A percentile compares a stretch with the other conserved stretches of the same genome.
These are phyloP conservation scores for Pseudopyricularia cyperi DNA, from an alignment of 2,329 filamentous ascomycete species.

Conservation along the genomic window DNA sequence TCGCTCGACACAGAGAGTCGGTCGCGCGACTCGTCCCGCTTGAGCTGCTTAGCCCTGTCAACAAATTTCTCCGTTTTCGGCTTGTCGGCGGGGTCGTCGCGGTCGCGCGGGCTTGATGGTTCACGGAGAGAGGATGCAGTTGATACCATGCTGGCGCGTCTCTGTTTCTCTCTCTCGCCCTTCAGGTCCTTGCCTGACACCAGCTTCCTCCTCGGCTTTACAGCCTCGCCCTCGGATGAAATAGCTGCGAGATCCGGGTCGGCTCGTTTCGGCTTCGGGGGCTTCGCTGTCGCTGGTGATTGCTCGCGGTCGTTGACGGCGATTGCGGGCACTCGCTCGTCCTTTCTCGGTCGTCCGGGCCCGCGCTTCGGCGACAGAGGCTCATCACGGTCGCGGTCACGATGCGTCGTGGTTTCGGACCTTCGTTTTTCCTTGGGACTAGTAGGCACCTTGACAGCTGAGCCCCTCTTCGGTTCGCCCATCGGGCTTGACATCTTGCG, in stretches of 20 bases:
- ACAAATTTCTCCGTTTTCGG: conserved; percentile 41
- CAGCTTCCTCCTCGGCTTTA: conserved; percentile 49
- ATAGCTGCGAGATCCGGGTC: conserved; percentile 39
- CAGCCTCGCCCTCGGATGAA: conserved; percentile 43
- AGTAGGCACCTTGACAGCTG: conserved; percentile 18
- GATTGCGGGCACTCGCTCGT: conserved; percentile 33
- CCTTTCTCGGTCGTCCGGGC: conserved; percentile 40
- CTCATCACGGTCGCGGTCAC: conserved; percentile 34
- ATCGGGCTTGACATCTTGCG: conserved; percentile 35
- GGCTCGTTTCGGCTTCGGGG: conserved; percentile 34
- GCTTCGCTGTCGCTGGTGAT: conserved; percentile 35
- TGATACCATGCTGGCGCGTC: conserved; percentile 44
- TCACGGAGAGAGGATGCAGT: conserved; percentile 40
- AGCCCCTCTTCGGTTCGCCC: conserved; percentile 30
- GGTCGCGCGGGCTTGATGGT: conserved; percentile 38
- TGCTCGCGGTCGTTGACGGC: conserved; percentile 39
- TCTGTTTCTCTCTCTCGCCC: conserved; percentile 43
- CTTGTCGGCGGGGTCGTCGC: conserved; percentile 37
- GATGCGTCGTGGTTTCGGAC: conserved; percentile 26
- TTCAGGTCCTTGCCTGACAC: conserved; percentile 50
- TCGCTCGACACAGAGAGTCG: conserved; percentile 36
- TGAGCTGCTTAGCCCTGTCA: conserved; percentile 46
- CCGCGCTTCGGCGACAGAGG: conserved; percentile 34
- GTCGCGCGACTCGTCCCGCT: conserved; percentile 48
- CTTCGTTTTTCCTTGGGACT: conserved; percentile 37